Evolutionary conservation across 768 basidiomycete species (phyloP).

Genomic region (Lactarius evosmus): DNA sequence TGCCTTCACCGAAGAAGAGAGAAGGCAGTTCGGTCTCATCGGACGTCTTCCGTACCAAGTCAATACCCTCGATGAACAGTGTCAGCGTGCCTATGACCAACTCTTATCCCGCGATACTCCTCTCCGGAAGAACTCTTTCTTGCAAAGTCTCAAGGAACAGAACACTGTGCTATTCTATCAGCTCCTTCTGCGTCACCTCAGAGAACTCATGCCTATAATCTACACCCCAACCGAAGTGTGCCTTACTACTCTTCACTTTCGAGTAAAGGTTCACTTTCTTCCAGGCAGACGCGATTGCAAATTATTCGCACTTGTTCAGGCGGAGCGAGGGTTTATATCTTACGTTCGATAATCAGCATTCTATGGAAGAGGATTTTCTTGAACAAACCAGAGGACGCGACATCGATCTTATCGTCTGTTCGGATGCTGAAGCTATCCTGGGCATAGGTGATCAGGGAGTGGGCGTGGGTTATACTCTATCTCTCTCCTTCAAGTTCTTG

Average conservation of each 20-base stretch:
- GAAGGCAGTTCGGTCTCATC: conserved; percentile 62
- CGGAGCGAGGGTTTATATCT: conserved; percentile 76
- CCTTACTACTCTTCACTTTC: not conserved
- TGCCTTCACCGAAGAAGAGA: conserved; percentile 65
- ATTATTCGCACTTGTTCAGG: conserved; percentile 82
- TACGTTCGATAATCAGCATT: conserved; percentile 53
- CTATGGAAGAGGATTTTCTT: conserved; percentile 75
- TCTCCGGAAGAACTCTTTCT: conserved; percentile 68
- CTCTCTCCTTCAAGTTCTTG: not conserved
- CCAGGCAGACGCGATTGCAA: conserved; percentile 75
- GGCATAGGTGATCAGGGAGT: conserved; percentile 78
- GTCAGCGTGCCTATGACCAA: conserved; percentile 69
- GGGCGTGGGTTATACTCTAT: conserved; percentile 43
- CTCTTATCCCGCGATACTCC: conserved; percentile 39
- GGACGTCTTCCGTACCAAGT: conserved; percentile 38
- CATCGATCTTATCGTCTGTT: conserved; percentile 78
- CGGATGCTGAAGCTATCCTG: conserved; percentile 82
- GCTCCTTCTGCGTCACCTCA: conserved; percentile 44
- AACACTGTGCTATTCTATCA: conserved; percentile 81
- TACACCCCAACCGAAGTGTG: conserved; percentile 79
- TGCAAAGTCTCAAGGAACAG: conserved; percentile 74
- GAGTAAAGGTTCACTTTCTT: not conserved
- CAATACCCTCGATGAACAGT: conserved; percentile 69
- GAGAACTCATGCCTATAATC: conserved; percentile 59
- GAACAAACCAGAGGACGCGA: conserved; percentile 58